Conservation (phyloP, 2,329 filamentous ascomycete genomes). For the Penicillium sp. region DNA sequence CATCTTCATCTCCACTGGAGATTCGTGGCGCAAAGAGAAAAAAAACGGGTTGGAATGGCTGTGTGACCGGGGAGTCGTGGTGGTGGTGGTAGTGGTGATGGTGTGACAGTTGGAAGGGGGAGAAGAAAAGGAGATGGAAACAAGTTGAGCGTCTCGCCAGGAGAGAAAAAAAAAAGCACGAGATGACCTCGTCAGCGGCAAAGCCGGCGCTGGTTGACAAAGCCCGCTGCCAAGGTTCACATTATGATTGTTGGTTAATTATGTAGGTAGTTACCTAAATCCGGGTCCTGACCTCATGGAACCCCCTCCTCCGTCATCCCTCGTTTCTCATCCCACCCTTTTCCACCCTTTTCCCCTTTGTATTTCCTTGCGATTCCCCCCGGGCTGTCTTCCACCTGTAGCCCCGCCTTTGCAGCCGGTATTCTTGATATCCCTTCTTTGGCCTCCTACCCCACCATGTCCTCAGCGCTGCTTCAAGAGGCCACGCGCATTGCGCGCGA, state of each 20-base stretch:
- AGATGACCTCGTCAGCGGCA: no score
- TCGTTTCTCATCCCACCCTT: conserved; percentile 7
- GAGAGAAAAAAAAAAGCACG: no score
- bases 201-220: no score
- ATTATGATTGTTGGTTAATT: no score
- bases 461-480: conserved; percentile 57
- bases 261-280: no score
- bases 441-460: conserved; percentile 24
- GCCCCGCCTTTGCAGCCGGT: conserved; percentile 1
- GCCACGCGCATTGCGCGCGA: conserved; percentile 76
- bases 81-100: no score
- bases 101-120: no score
- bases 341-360: conserved; percentile 4
- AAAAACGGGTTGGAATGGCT: no score
- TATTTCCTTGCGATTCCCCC: conserved; percentile 1
- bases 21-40: conserved; percentile 8
- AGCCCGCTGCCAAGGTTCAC: no score
- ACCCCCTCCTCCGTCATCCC: conserved; percentile 23
- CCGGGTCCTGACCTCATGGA: conserved; percentile 37
- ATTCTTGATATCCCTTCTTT: conserved; percentile 5
- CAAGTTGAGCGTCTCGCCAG: no score
- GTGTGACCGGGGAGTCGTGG: no score
- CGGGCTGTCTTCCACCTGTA: conserved; percentile 2
- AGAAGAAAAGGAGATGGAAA: no score
- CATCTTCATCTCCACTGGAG: conserved; percentile 10